Base-by-base conservation (phyloP, 2,329 filamentous ascomycete genomes). In the Trichoderma simmonsii region DNA sequence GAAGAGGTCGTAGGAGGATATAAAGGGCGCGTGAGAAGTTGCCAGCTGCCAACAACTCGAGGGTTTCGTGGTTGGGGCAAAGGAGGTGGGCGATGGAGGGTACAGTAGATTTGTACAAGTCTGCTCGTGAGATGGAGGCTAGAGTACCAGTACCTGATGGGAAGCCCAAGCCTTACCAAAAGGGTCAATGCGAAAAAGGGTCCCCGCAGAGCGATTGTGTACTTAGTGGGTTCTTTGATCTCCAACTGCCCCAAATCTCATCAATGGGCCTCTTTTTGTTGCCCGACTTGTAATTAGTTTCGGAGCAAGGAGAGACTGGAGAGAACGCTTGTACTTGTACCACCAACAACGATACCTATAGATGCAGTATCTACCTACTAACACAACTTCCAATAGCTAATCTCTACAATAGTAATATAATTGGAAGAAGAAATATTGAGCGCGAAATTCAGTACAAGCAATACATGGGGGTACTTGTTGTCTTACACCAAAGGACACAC, bases 81-180 rank as follows among this genome's bases (percentile, higher is more conserved):
- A 51, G 60, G 26, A 48, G 60, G 30, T 56, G 68, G 68, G 60
- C 28, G 60, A 65, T 63, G 32, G n/a, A 61, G 39, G 39, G 39
- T 43, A 9, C 1, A 43, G 18, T 54, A 24, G 18, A 24, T 65
- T 65, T 70, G 68, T 56, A 64, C 26, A 48, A 48, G 32, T 34
- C 54, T 28, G n/a, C n/a, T 43, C 28, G 14, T n/a, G 21, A 63
- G 56, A 64, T 39, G 30, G 30, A 24, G 26, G n/a, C 43, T 51
- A 51, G 32, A 67, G 51, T 34, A 48, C 36, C 43, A 43, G 43
- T 65, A 51, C 14, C 39, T 43, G 48, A 24, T 54, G 48, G 21
- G n/a, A 21, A 54, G 18, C 62, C 60, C 61, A 60, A n/a, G 60
- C 56, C 66, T 59, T 69, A 56, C 66, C 56, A 48, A 48, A 60